phyloP scores from a whole-genome alignment of 2,329 filamentous ascomycete genomes.

The Paecilomyces dactylethromorphus region DNA sequence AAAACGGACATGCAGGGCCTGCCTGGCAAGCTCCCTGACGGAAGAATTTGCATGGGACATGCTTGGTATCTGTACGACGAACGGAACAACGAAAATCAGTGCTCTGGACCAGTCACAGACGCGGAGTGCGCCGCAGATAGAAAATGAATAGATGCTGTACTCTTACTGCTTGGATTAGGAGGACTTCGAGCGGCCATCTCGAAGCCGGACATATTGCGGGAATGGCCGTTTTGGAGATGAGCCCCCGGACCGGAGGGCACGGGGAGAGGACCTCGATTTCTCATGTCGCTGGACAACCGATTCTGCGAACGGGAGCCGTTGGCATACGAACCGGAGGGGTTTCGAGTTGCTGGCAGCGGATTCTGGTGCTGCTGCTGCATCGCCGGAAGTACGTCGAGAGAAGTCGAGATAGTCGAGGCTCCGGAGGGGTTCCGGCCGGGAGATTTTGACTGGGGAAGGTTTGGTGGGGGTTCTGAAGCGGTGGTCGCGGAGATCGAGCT shows the following conservation, averaged over 20 bases:
- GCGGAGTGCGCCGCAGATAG: not conserved
- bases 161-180: conserved; percentile 39
- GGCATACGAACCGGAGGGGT: conserved; percentile 8
- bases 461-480: conserved; percentile 1
- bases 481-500: not conserved
- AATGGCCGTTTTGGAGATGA: conserved; percentile 33
- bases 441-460: conserved; percentile 1
- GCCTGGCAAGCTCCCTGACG: conserved; percentile 93
- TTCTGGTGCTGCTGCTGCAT: conserved; percentile 12
- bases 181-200: conserved; percentile 42
- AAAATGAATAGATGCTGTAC: conserved; percentile 12
- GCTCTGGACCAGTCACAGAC: not conserved
- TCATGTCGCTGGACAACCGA: conserved; percentile 30
- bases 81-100: conserved; percentile 1
- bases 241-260: conserved; percentile 25
- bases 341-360: conserved; percentile 13
- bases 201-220: conserved; percentile 35
- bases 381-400: conserved; percentile 8
- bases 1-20: conserved; percentile 91
- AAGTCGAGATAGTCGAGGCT: conserved; percentile 1
- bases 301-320: conserved; percentile 18
- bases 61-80: conserved; percentile 67
- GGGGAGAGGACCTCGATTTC: conserved; percentile 34
- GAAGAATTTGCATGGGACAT: conserved; percentile 99
- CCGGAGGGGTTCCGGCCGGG: not conserved